These are phyloP conservation scores for Wickerhamiella parazyma DNA, from an alignment of 805 yeast genomes.

Conservation along the genomic window DNA sequence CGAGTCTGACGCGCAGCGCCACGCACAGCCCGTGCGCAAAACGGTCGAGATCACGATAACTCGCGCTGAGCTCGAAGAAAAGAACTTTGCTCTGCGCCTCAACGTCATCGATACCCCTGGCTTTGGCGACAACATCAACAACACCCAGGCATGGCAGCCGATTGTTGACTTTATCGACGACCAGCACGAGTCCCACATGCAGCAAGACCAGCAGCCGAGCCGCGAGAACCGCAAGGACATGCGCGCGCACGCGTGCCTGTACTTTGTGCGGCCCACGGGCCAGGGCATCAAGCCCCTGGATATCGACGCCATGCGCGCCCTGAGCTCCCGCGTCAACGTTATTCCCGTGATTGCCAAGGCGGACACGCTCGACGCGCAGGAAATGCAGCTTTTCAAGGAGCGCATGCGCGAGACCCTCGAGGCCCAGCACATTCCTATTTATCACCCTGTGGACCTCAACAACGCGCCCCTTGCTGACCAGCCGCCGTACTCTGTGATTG, in stretches of 20 bases:
- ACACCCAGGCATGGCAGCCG: slow-evolving; percentile 52
- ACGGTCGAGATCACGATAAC: slow-evolving; percentile 46
- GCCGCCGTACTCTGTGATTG: slow-evolving; percentile 61
- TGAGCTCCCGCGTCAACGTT: slow-evolving; percentile 60
- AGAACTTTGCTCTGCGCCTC: slow-evolving; percentile 74
- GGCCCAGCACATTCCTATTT: slow-evolving; percentile 44
- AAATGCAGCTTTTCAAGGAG: slow-evolving; percentile 40
- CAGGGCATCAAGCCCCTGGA: slow-evolving; percentile 52
- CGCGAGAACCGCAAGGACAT: slow-evolving; percentile 41
- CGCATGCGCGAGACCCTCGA: slow-evolving; percentile 38
- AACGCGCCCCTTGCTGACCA: slow-evolving; percentile 24
- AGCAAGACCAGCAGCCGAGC: slow-evolving; percentile 66
- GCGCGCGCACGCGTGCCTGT: slow-evolving; percentile 75
- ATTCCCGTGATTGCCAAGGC: slow-evolving; percentile 75
- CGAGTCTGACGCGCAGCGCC: slow-evolving; percentile 24
- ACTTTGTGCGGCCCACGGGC: slow-evolving; percentile 62
- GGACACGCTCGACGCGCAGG: slow-evolving; percentile 53
- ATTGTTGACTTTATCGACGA: slow-evolving; percentile 64
- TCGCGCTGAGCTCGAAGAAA: slow-evolving; percentile 73
- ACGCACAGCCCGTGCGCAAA: slow-evolving; percentile 28
- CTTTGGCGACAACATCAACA: slow-evolving; percentile 66
- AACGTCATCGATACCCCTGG: slow-evolving; percentile 87
- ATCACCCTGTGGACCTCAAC: slow-evolving; percentile 31
- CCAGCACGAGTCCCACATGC: slow-evolving; percentile 52
- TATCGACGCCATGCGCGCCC: slow-evolving; percentile 55